Percentiles rank a stretch among this genome's conserved stretches.
phyloP scores from a whole-genome alignment of 805 yeast species.

The Zygosaccharomyces kombuchaensis region DNA sequence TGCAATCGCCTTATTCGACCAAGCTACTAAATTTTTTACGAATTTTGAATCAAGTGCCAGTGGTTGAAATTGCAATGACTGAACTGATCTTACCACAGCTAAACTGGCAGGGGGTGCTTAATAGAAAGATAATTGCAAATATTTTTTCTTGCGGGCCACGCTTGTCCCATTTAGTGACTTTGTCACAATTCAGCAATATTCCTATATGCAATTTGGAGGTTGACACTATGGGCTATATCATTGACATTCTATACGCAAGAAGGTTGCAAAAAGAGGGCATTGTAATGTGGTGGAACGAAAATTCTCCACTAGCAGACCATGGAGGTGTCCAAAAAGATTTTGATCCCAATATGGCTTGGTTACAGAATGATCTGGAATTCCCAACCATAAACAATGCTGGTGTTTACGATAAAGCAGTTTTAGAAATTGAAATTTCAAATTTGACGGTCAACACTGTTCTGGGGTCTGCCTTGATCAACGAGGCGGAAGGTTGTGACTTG shows the following conservation, averaged over 20 bases:
- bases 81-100: constrained; percentile 65
- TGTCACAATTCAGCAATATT: constrained; percentile 69
- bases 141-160: constrained; percentile 70
- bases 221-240: constrained; percentile 72
- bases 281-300: constrained; percentile 91
- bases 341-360: constrained; percentile 36
- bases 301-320: constrained; percentile 66
- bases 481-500: constrained; percentile 80
- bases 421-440: constrained; percentile 76
- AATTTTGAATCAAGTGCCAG: constrained; percentile 54
- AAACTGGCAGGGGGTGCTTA: constrained; percentile 72
- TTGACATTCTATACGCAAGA: constrained; percentile 86
- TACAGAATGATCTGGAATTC: constrained; percentile 56
- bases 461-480: constrained; percentile 77
- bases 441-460: constrained; percentile 81
- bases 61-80: constrained; percentile 53
- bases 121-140: constrained; percentile 63
- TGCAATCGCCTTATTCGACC: constrained; percentile 66
- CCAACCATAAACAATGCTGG: constrained; percentile 76
- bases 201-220: constrained; percentile 82
- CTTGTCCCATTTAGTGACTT: constrained; percentile 57
- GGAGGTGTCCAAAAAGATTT: constrained; percentile 76
- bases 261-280: constrained; percentile 58
- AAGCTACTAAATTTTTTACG: constrained; percentile 46
- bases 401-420: constrained; percentile 66